Percentiles rank a stretch among this genome's conserved stretches.
Conservation (phyloP, 2,329 filamentous ascomycete genomes). For the Neoascochyta sp. region DNA sequence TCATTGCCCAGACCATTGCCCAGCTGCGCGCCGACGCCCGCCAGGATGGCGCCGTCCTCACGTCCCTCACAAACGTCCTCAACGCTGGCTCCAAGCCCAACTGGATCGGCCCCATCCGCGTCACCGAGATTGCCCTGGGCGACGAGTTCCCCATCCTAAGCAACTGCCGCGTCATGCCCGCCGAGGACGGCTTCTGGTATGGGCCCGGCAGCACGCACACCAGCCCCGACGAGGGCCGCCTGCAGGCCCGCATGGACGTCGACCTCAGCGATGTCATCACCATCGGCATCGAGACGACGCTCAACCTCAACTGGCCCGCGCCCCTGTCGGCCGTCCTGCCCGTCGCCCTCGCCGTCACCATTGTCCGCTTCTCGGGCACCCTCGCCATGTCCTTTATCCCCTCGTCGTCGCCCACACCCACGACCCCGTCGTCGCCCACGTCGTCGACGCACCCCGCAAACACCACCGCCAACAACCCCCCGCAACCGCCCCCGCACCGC, state of each 20-base stretch:
- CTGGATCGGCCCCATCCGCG: conserved; percentile 88
- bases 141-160: conserved; percentile 99
- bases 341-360: conserved; percentile 84
- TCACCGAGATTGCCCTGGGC: conserved; percentile 89
- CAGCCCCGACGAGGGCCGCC: conserved; percentile 64
- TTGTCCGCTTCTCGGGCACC: conserved; percentile 92
- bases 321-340: conserved; percentile 83
- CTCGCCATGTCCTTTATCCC: conserved; percentile 91
- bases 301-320: conserved; percentile 92
- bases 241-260: conserved; percentile 95
- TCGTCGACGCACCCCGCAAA: conserved; percentile 20
- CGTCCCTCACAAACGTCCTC: conserved; percentile 75
- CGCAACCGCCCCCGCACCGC: conserved; percentile 29
- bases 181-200: conserved; percentile 65
- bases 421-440: conserved; percentile 44
- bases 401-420: conserved; percentile 40
- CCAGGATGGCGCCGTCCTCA: conserved; percentile 84
- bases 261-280: conserved; percentile 96
- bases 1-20: conserved; percentile 93
- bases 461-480: conserved; percentile 15
- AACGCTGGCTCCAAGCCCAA: conserved; percentile 85
- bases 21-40: conserved; percentile 92
- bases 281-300: conserved; percentile 86
- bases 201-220: conserved; percentile 42
- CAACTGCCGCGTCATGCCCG: conserved; percentile 92